phyloP scores from a whole-genome alignment of 1,284 basidiomycete genomes.

The Naganishia cerealis region DNA sequence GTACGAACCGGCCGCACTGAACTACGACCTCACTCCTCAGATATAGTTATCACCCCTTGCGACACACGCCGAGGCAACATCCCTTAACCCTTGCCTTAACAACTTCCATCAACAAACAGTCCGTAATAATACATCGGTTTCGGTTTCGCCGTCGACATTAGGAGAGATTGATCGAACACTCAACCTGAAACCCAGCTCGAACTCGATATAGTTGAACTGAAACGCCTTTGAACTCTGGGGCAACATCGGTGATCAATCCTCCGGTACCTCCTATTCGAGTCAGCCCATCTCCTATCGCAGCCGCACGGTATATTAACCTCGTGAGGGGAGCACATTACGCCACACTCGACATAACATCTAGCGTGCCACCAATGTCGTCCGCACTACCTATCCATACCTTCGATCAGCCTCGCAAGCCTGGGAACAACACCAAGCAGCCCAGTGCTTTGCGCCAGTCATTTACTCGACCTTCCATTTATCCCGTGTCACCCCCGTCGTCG shows the following conservation, averaged over 20 bases:
- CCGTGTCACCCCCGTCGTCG: slow-evolving; percentile 18
- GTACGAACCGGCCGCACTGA: background rate
- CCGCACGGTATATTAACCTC: slow-evolving; percentile 3
- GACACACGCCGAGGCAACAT: background rate
- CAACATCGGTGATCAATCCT: background rate
- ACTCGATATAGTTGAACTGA: background rate
- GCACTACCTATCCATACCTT: slow-evolving; percentile 19
- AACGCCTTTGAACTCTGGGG: slow-evolving; percentile 4
- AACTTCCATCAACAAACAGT: background rate
- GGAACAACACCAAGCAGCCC: slow-evolving; percentile 8
- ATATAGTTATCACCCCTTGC: background rate
- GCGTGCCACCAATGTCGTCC: slow-evolving; percentile 9
- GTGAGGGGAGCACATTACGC: background rate
- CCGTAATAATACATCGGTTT: too few relatives aligned
- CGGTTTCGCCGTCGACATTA: background rate
- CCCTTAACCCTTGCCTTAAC: background rate
- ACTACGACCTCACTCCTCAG: background rate
- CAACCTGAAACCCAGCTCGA: slow-evolving; percentile 9
- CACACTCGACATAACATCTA: background rate
- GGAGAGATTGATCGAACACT: slow-evolving; percentile 19
- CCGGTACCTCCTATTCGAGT: background rate
- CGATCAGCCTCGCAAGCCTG: slow-evolving; percentile 14
- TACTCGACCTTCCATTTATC: slow-evolving; percentile 31
- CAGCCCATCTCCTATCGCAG: slow-evolving; percentile 1
- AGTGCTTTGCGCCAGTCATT: slow-evolving; percentile 22